Evolutionary conservation across 2,329 filamentous ascomycete species (phyloP), one percentile per base, ranked within the genome.

Genomic region (Fusarium secorum): DNA sequence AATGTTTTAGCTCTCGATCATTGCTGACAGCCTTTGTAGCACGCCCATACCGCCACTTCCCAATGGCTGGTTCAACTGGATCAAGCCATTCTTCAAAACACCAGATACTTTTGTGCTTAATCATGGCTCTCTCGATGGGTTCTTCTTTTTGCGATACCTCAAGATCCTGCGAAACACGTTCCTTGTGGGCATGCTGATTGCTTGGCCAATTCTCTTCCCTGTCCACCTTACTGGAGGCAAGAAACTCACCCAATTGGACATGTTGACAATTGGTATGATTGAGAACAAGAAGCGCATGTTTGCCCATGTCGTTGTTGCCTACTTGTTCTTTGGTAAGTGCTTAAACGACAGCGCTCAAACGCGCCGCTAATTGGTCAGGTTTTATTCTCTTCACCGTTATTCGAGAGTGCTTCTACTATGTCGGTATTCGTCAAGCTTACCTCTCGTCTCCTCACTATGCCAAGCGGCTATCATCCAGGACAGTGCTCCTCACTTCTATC

Each of bases 381-480:
- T 98, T 98, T 78, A 86, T 98, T 71, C 91, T 98, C 80, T 96
- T 93, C 81, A 91, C 93, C 77, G 89, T 98, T 69, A 92, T 94
- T 60, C 89, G 95, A 63, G 95, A 98, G 81, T 91, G 89, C 78
- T 92, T 98, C 74, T 97, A 91, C 86, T 97, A 93, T 81, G 92
- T 98, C 84, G 97, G 97, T 77, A 83, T 98, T 55, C 92, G 95
- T 70, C 95, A 98, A 82, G 95, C 95, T 0, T 98, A 97, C 82
- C 88, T 97, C 42, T 88, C 97, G 60, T 95, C 94, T 15, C 94
- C 94, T 15, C 85, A 93, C 51, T 97, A 97, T 79, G 88, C 94
- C 57, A 91, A 91, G 76, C 92, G 95, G 62, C 90, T 98, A 48
- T 98, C 95, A 4, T 95, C 95, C 5, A 90, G 94, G 58, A 98